phyloP scores from a whole-genome alignment of 495 filamentous ascomycete species.

The Hamigera avellanea region DNA sequence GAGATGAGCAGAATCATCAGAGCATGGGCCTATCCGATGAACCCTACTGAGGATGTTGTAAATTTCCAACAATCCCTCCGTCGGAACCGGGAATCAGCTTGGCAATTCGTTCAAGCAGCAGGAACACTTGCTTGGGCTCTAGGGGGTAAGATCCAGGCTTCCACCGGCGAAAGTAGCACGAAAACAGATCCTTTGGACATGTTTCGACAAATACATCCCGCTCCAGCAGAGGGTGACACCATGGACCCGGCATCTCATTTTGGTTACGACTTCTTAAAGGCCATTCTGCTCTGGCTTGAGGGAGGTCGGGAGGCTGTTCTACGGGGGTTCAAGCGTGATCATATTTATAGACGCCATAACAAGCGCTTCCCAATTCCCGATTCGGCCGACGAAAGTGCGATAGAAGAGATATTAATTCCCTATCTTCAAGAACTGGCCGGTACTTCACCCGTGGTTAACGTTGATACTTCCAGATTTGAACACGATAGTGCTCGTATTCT shows the following conservation, averaged over 20 bases:
- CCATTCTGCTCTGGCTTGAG: conserved; percentile 51
- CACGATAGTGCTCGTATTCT: conserved; percentile 38
- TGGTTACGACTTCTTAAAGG: conserved; percentile 54
- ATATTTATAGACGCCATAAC: conserved; percentile 18
- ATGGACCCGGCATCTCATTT: conserved; percentile 36
- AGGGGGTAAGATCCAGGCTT: conserved; percentile 27
- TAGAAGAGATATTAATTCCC: conserved; percentile 46
- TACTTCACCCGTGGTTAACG: conserved; percentile 37
- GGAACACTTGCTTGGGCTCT: conserved; percentile 47
- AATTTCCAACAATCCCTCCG: conserved; percentile 45
- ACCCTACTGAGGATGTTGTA: conserved; percentile 41
- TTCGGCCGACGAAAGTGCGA: conserved; percentile 35
- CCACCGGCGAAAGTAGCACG: too few relatives aligned
- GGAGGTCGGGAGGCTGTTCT: conserved; percentile 41
- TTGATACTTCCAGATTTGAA: conserved; percentile 51
- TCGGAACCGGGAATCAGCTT: conserved; percentile 42
- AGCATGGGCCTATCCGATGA: conserved; percentile 48
- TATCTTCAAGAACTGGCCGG: conserved; percentile 42
- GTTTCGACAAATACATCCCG: conserved; percentile 35
- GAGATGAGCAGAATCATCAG: conserved; percentile 45
- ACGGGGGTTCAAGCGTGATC: conserved; percentile 40
- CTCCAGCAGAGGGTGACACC: conserved; percentile 34
- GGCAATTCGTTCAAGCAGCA: conserved; percentile 57
- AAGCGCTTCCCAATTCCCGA: conserved; percentile 41
- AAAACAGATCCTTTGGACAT: conserved; percentile 19